Percentiles rank a stretch among this genome's conserved stretches.
Conservation (phyloP, 2,329 filamentous ascomycete species). For the Sporothrix luriei region DNA sequence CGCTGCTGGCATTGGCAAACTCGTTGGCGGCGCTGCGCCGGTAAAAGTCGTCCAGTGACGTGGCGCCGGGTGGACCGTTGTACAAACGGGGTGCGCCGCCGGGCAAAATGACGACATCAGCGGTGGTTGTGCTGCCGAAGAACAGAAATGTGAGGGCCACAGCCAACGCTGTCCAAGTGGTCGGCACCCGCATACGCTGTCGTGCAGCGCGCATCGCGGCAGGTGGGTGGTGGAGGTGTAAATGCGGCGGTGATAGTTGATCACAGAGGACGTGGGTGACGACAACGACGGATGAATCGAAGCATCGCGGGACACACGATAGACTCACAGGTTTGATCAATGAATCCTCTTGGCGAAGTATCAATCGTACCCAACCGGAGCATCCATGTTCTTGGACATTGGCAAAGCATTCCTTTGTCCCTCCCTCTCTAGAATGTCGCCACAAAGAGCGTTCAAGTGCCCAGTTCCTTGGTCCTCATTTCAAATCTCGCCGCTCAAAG, state of each 20-base stretch:
- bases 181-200: not conserved
- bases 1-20: constrained; percentile 35
- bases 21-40: constrained; percentile 35
- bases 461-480: not conserved
- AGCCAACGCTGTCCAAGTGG: not conserved
- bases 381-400: not conserved
- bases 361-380: not conserved
- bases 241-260: too few relatives aligned
- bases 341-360: not conserved
- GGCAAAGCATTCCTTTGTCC: not conserved
- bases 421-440: not conserved
- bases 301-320: not conserved
- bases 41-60: constrained; percentile 35
- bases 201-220: not conserved
- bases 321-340: not conserved
- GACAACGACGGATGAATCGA: not conserved
- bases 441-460: not conserved
- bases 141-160: not conserved
- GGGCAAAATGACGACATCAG: constrained; percentile 36
- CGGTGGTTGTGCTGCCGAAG: not conserved
- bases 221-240: not conserved
- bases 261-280: not conserved
- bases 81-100: constrained; percentile 36
- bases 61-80: constrained; percentile 24
- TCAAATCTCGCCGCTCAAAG: constrained; percentile 9